A percentile compares a stretch with the other conserved stretches of the same genome.
Evolutionary conservation across 768 basidiomycete species (phyloP).

Genomic region (Pleurotus tuber-regium): DNA sequence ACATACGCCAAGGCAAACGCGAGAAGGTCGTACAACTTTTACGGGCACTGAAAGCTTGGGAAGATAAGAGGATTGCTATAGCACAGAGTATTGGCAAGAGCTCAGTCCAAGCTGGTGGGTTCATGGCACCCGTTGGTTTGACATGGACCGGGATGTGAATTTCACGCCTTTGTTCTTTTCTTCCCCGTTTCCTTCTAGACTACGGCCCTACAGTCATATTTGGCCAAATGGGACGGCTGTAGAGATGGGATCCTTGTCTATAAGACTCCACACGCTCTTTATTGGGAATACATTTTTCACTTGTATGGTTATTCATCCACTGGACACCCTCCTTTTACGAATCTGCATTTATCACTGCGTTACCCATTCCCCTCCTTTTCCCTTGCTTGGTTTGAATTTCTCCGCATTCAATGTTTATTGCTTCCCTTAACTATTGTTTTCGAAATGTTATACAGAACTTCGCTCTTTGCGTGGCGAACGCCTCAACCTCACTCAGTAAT

Average conservation of each 20-base stretch:
- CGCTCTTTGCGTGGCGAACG: too few species aligned
- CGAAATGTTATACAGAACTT: not conserved
- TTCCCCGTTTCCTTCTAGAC: not conserved
- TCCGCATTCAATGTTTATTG: not conserved
- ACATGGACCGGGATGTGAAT: conserved; percentile 9
- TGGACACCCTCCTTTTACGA: not conserved
- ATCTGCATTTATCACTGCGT: not conserved
- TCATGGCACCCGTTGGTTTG: conserved; percentile 27
- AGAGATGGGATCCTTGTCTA: not conserved
- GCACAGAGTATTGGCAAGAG: conserved; percentile 49
- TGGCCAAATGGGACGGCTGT: not conserved
- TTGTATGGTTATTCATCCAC: not conserved
- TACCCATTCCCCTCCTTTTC: not conserved
- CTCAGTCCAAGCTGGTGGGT: conserved; percentile 31
- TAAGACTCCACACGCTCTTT: not conserved
- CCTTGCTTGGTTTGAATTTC: not conserved
- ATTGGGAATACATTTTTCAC: not conserved
- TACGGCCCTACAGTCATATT: conserved; percentile 1
- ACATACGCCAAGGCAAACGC: conserved; percentile 78
- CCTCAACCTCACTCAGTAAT: too few species aligned
- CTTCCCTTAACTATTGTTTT: not conserved
- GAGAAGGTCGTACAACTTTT: conserved; percentile 82
- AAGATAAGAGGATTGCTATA: conserved; percentile 66
- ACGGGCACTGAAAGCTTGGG: conserved; percentile 74
- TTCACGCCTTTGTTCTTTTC: not conserved